phyloP scores from a whole-genome alignment of 305 asterid genomes.

The Euphrasia arctica region DNA sequence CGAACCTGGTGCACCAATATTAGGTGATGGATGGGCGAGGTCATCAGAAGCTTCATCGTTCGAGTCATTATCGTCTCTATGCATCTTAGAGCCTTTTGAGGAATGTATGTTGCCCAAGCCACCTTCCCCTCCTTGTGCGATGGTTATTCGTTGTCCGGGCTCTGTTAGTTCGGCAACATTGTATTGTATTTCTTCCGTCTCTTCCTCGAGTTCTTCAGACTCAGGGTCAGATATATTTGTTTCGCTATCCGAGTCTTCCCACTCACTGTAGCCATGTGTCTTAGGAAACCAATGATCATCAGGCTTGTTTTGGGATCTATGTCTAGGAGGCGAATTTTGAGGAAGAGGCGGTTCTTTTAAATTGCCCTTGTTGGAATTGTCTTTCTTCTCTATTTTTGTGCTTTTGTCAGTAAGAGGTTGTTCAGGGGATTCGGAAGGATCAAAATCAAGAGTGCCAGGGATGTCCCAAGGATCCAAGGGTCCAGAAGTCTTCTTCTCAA shows the following conservation, averaged over 20 bases:
- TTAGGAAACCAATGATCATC: constrained; percentile 14
- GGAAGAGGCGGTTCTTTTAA: constrained; percentile 23
- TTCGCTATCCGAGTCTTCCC: constrained; percentile 35
- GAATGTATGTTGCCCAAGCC: constrained; percentile 67
- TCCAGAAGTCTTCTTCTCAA: constrained; percentile 59
- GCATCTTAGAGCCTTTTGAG: constrained; percentile 28
- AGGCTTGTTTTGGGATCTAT: constrained; percentile 26
- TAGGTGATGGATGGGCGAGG: constrained; percentile 26
- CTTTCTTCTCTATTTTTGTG: constrained; percentile 23
- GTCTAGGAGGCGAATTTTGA: constrained; percentile 27
- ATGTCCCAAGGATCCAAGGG: constrained; percentile 83
- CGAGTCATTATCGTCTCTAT: constrained; percentile 28
- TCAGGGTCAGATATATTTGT: constrained; percentile 34
- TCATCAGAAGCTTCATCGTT: constrained; percentile 38
- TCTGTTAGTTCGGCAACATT: constrained; percentile 79
- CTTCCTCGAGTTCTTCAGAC: constrained; percentile 45
- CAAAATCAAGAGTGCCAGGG: constrained; percentile 53
- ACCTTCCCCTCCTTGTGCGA: constrained; percentile 89
- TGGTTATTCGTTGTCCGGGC: constrained; percentile 65
- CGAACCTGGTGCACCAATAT: constrained; percentile 63
- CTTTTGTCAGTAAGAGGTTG: constrained; percentile 29
- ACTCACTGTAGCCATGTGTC: constrained; percentile 22
- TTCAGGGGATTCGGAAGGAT: constrained; percentile 36
- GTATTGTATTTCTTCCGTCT: constrained; percentile 41
- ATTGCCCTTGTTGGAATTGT: constrained; percentile 18